Base-by-base conservation (phyloP, 164 flowering plant species). In the Umbilicus rupestris region DNA sequence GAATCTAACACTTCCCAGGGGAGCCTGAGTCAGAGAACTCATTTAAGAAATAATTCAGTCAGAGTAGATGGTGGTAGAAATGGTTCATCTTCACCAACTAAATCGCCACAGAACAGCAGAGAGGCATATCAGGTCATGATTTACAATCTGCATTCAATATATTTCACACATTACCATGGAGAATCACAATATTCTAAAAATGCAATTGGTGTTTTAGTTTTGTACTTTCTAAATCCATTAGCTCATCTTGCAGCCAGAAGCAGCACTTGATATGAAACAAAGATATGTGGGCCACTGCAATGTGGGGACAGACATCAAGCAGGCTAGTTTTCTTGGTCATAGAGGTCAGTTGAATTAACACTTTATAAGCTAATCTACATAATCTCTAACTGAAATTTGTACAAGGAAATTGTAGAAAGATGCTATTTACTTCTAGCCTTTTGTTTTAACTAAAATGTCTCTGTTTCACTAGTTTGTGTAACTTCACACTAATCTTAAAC, bases 251-350 rank as follows among this genome's bases (percentile, higher is more conserved):
- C 86, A 94, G 99, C 89, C 93, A 63, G 96, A 86, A 74, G 66
- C 68, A 24, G 96, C 66, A 16, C 73, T 87, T 68, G 97, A 91
- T 77, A 87, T 91, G 97, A 90, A 84, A 72, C 88, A 73, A 68
- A 84, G 98, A 83, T 94, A 81, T 71, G 84, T 86, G 74, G 98
- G 98, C 39, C 98, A 94, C 71, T 89, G 96, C 74, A 94, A 94
- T 78, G 80, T 85, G 20, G 99, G 98, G 66, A 94, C 98, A 35
- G 98, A 94, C 73, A 94, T 94, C 66, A 94, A 94, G 72, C 98
- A 94, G 71, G 98, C 97, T 57, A 94, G 87, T 74, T 93, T 93
- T 80, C 86, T 93, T 71, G 98, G 98, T 35, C 89, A 82, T 68
- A 79, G 71, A 85, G 98, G 98, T 90, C 5, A n/a, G 65, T 33